These are phyloP conservation scores for Raffaelea albimanens DNA, from an alignment of 2,329 filamentous ascomycete genomes.

Conservation along the genomic window DNA sequence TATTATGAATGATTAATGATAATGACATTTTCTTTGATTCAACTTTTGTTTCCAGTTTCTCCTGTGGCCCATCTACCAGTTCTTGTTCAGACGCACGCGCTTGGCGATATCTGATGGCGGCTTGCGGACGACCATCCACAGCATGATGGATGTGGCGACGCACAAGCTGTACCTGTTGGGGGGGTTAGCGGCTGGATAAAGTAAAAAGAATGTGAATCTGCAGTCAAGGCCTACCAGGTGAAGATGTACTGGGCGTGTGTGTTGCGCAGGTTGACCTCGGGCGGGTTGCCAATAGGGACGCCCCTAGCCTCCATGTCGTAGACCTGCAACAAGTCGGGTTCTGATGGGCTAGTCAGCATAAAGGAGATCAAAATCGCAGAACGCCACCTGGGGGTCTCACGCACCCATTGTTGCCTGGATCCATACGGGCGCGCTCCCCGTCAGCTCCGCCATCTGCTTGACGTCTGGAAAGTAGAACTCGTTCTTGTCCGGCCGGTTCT, in stretches of 20 bases:
- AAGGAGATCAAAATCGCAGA: neutral
- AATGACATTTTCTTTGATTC: neutral
- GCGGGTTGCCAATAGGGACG: conserved; percentile 76
- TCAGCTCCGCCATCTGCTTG: conserved; percentile 74
- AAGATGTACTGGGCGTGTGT: conserved; percentile 98
- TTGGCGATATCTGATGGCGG: conserved; percentile 64
- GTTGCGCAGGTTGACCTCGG: conserved; percentile 89
- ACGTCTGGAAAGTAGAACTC: conserved; percentile 97
- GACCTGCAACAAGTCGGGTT: conserved; percentile 66
- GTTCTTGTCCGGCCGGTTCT: conserved; percentile 71
- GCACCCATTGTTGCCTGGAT: conserved; percentile 90
- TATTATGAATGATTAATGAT: neutral
- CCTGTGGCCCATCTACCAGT: conserved; percentile 46
- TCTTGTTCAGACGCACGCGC: conserved; percentile 66
- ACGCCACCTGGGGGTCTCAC: conserved; percentile 11
- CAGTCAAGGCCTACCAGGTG: conserved; percentile 86
- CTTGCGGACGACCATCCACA: conserved; percentile 91
- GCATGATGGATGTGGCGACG: conserved; percentile 82
- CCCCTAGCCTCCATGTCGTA: conserved; percentile 71
- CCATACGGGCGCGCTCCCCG: conserved; percentile 83
- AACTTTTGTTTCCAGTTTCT: neutral
- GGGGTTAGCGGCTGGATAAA: neutral
- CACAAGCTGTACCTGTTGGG: conserved; percentile 69
- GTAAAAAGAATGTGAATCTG: too few species aligned
- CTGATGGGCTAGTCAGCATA: conserved; percentile 29